Percentiles rank a stretch among this genome's conserved stretches.
Conservation (phyloP, 257 asterid species). For the Solanum lignicaule region DNA sequence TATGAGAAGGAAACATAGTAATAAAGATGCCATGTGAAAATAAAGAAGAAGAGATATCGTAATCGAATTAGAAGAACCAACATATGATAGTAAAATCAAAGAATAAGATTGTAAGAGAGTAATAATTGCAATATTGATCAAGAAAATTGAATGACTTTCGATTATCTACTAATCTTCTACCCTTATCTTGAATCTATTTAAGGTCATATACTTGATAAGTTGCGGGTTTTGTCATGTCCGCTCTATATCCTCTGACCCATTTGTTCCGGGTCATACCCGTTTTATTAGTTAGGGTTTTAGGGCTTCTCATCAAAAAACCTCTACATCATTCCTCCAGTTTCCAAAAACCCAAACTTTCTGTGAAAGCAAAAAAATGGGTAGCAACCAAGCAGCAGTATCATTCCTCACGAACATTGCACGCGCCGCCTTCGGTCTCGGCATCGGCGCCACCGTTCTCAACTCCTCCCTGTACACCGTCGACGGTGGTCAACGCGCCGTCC, state of each 20-base stretch:
- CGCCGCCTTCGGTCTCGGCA: slow-evolving; percentile 61
- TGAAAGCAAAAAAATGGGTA: slow-evolving; percentile 29
- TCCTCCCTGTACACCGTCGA: slow-evolving; percentile 92
- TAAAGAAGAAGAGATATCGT: neutral
- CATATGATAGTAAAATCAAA: neutral
- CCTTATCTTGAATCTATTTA: neutral
- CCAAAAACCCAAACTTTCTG: neutral
- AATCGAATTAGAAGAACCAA: neutral
- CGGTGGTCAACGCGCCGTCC: slow-evolving; percentile 93
- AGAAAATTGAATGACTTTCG: neutral
- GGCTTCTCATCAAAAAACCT: neutral
- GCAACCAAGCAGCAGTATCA: slow-evolving; percentile 51
- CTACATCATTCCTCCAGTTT: neutral
- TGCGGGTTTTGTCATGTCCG: neutral
- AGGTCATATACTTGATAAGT: neutral
- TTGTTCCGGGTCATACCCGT: neutral
- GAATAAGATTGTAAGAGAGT: neutral
- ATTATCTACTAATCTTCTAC: neutral
- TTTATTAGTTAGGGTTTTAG: neutral
- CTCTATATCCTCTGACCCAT: neutral
- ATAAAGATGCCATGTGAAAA: neutral
- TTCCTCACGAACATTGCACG: slow-evolving; percentile 65
- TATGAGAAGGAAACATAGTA: neutral
- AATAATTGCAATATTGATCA: neutral
- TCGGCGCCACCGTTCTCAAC: slow-evolving; percentile 46